Evolutionary conservation across 2,329 filamentous ascomycete species (phyloP).

Genomic region (Calonectria pteridis): DNA sequence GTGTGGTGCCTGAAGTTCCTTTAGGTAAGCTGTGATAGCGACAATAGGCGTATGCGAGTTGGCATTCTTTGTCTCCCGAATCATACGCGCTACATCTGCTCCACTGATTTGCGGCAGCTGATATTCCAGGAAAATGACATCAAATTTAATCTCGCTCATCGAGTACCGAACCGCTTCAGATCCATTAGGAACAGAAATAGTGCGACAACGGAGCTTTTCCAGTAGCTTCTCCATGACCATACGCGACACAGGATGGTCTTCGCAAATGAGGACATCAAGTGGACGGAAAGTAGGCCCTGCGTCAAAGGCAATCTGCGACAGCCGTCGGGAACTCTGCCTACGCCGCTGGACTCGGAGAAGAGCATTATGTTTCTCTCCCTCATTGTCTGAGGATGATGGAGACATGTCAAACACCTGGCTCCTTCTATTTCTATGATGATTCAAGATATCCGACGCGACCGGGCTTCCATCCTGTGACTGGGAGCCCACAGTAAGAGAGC

Average conservation of each 20-base stretch:
- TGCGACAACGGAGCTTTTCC: constrained; percentile 94
- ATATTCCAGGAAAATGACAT: constrained; percentile 98
- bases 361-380: constrained; percentile 91
- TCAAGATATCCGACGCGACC: constrained; percentile 75
- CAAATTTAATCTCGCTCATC: constrained; percentile 97
- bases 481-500: constrained; percentile 93
- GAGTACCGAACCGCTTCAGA: constrained; percentile 93
- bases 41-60: constrained; percentile 97
- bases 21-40: constrained; percentile 97
- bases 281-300: constrained; percentile 90
- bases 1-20: constrained; percentile 93
- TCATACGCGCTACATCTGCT: constrained; percentile 96
- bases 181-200: constrained; percentile 90
- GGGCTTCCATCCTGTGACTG: constrained; percentile 94
- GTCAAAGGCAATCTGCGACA: constrained; percentile 90
- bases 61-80: constrained; percentile 94
- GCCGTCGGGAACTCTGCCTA: constrained; percentile 92
- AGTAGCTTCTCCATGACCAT: constrained; percentile 99
- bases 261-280: constrained; percentile 93
- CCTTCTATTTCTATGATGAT: constrained; percentile 87
- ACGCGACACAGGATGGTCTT: constrained; percentile 95
- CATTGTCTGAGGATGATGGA: constrained; percentile 96
- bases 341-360: constrained; percentile 92
- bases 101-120: constrained; percentile 95
- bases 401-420: constrained; percentile 98